phyloP scores from a whole-genome alignment of 2,329 filamentous ascomycete species.

The Fusarium sacchari region DNA sequence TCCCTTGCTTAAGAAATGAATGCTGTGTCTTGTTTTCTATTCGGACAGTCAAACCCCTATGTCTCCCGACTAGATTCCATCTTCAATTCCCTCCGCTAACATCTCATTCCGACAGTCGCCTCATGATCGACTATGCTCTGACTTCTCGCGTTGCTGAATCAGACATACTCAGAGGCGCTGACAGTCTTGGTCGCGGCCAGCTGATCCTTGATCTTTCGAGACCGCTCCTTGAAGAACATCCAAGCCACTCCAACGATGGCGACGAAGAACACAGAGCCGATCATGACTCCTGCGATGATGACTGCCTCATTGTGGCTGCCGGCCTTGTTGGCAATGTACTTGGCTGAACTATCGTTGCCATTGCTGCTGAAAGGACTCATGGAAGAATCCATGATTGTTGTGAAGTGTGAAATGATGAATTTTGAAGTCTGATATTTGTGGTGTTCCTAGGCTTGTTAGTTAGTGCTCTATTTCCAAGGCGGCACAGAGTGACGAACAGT shows the following conservation, averaged over 20 bases:
- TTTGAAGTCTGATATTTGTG: not conserved
- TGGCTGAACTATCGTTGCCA: not conserved
- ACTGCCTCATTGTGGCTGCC: conserved; percentile 3
- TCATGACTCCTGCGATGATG: conserved; percentile 13
- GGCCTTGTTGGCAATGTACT: not conserved
- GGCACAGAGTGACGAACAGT: not conserved
- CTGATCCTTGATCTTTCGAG: conserved; percentile 3
- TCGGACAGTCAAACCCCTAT: not conserved
- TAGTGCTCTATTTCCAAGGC: not conserved
- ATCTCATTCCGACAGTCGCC: not conserved
- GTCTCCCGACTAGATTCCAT: not conserved
- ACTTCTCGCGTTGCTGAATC: not conserved
- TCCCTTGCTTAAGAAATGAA: not conserved
- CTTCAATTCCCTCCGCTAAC: not conserved
- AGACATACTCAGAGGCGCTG: conserved; percentile 6
- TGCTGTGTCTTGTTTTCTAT: not conserved
- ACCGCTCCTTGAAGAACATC: conserved; percentile 8
- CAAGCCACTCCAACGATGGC: conserved; percentile 5
- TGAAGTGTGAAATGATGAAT: not conserved
- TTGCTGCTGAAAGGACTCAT: conserved; percentile 1
- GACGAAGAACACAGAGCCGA: conserved; percentile 10
- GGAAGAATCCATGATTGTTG: conserved; percentile 18
- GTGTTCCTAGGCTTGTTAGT: not conserved
- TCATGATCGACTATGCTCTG: not conserved
- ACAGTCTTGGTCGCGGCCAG: conserved; percentile 1